phyloP scores from a whole-genome alignment of 371 early-diverging fungal species.

The Mucor mucedo region DNA sequence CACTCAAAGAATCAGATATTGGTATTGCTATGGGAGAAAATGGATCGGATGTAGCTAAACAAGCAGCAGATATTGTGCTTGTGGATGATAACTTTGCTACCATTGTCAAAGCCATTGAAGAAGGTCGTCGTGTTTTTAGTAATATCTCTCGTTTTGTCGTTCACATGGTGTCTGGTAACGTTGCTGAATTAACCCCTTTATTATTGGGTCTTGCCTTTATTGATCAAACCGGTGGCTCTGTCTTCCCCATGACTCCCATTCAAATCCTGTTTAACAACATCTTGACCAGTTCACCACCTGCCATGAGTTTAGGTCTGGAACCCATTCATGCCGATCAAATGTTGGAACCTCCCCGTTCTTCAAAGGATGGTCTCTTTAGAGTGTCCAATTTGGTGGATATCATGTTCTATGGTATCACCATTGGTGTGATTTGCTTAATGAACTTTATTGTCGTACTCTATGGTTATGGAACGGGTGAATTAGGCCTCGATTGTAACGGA shows the following conservation, averaged over 20 bases:
- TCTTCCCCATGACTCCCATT: conserved; percentile 79
- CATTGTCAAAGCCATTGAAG: conserved; percentile 81
- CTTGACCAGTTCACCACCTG: conserved; percentile 80
- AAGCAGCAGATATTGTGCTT: conserved; percentile 90
- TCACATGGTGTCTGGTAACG: conserved; percentile 89
- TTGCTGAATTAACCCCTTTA: conserved; percentile 72
- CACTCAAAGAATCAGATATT: conserved; percentile 89
- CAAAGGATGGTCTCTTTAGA: conserved; percentile 70
- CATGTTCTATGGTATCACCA: conserved; percentile 73
- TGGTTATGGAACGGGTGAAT: conserved; percentile 60
- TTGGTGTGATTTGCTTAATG: conserved; percentile 67
- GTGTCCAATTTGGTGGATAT: conserved; percentile 72
- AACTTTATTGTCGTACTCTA: conserved; percentile 73
- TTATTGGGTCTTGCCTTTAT: conserved; percentile 73
- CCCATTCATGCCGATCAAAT: conserved; percentile 81
- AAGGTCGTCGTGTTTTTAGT: conserved; percentile 87
- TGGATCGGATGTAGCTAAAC: conserved; percentile 92
- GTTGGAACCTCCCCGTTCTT: conserved; percentile 79
- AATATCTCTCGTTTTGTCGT: conserved; percentile 94
- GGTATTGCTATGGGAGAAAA: conserved; percentile 93
- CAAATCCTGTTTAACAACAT: conserved; percentile 93
- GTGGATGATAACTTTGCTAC: conserved; percentile 89
- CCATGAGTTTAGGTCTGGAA: conserved; percentile 86
- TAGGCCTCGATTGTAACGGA: conserved; percentile 68
- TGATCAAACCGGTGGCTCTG: conserved; percentile 62